A percentile compares a stretch with the other conserved stretches of the same genome.
phyloP scores from a whole-genome alignment of 192 early-diverging fungal genomes.

The Coemansia sp. region DNA sequence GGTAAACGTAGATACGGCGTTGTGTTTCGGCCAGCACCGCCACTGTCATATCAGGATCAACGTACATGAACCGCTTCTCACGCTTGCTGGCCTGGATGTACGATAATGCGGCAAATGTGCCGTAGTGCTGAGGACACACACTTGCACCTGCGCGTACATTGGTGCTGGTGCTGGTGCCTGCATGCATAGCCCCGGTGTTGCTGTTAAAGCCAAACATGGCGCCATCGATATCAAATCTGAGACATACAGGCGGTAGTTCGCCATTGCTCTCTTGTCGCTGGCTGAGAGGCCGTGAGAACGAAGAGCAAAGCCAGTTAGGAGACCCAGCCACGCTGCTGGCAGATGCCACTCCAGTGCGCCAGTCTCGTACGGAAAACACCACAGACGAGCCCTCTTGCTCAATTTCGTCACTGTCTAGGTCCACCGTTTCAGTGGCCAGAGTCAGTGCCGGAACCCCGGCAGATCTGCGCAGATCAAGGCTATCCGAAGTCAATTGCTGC shows the following conservation, averaged over 20 bases:
- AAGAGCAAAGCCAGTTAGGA: slow-evolving; percentile 62
- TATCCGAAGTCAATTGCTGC: slow-evolving; percentile 61
- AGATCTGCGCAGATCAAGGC: slow-evolving; percentile 2
- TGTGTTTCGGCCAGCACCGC: slow-evolving; percentile 46
- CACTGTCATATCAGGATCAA: slow-evolving; percentile 52
- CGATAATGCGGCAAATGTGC: slow-evolving; percentile 66
- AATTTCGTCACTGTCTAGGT: slow-evolving; percentile 30
- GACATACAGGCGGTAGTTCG: slow-evolving; percentile 56
- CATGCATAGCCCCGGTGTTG: slow-evolving; percentile 16
- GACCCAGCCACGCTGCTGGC: slow-evolving; percentile 54
- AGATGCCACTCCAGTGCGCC: slow-evolving; percentile 34
- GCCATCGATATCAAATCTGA: slow-evolving; percentile 71
- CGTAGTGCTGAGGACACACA: slow-evolving; percentile 42
- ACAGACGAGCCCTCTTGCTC: slow-evolving; percentile 24
- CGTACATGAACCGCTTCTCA: slow-evolving; percentile 61
- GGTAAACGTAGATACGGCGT: slow-evolving; percentile 47
- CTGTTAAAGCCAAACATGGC: slow-evolving; percentile 56
- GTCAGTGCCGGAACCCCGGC: background rate
- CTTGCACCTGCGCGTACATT: background rate
- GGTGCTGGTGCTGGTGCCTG: background rate
- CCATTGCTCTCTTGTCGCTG: background rate
- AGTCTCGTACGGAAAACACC: slow-evolving; percentile 43
- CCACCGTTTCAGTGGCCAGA: slow-evolving; percentile 14
- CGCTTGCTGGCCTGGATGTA: slow-evolving; percentile 76
- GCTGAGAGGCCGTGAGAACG: slow-evolving; percentile 28